phyloP scores from a whole-genome alignment of 306 rosid species.

The Abrus precatorius region DNA sequence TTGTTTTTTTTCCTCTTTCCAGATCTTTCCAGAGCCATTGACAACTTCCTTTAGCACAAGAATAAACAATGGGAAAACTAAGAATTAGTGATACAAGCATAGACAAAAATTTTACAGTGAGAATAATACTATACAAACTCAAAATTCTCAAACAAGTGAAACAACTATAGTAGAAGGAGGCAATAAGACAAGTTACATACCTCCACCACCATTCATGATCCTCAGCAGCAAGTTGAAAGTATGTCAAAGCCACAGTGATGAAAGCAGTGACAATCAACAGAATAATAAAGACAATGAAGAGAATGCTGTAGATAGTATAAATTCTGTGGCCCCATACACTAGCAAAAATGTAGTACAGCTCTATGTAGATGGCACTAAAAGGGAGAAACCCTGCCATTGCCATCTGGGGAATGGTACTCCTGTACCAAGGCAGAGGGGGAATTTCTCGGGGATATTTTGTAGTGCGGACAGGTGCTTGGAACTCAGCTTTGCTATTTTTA shows the following conservation, averaged over 20 bases:
- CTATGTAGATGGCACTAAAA: constrained; percentile 97
- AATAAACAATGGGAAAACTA: constrained; percentile 18
- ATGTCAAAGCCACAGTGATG: constrained; percentile 97
- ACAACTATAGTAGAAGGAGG: neutral
- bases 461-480: constrained; percentile 95
- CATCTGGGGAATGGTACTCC: constrained; percentile 95
- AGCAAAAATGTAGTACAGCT: constrained; percentile 97
- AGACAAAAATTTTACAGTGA: constrained; percentile 12
- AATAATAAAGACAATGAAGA: constrained; percentile 91
- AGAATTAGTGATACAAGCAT: constrained; percentile 7
- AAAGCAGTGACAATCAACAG: constrained; percentile 97
- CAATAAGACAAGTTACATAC: constrained; percentile 52
- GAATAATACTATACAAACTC: neutral
- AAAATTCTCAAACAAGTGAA: neutral
- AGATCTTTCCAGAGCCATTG: neutral
- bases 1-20: neutral
- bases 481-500: constrained; percentile 88
- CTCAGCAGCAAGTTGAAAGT: constrained; percentile 99
- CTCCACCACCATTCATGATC: constrained; percentile 99
- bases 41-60: constrained; percentile 27
- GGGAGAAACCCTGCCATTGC: constrained; percentile 99
- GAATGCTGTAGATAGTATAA: constrained; percentile 96
- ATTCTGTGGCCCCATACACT: constrained; percentile 99
- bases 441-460: constrained; percentile 95
- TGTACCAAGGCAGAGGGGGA: constrained; percentile 93